These are phyloP conservation scores for Gossypium rotundifolium DNA, from an alignment of 345 rosid species.

Conservation along the genomic window DNA sequence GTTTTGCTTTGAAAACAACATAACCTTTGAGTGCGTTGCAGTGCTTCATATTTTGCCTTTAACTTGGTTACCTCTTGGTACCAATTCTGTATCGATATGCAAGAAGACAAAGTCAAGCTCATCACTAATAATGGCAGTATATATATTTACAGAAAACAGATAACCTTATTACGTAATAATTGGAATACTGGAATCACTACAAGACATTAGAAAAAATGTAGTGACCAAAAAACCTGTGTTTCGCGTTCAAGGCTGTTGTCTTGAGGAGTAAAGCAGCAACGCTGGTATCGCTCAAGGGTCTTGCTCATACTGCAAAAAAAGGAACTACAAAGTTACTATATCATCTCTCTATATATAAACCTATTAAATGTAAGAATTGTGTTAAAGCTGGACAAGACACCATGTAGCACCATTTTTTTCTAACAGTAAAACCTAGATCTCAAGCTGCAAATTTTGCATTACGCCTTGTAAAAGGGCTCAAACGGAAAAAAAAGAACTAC, in stretches of 20 bases:
- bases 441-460: neutral
- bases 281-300: constrained; percentile 73
- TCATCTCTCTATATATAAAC: neutral
- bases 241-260: constrained; percentile 51
- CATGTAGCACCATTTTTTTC: neutral
- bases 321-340: neutral
- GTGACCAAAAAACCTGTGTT: constrained; percentile 46
- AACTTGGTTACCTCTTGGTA: constrained; percentile 66
- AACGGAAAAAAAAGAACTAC: too few species aligned
- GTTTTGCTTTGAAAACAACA: neutral
- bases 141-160: neutral
- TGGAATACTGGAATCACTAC: neutral
- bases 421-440: neutral
- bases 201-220: neutral
- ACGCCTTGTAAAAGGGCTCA: neutral
- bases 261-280: constrained; percentile 51
- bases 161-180: neutral
- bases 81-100: constrained; percentile 49
- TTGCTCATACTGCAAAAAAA: constrained; percentile 34
- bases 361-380: too few species aligned
- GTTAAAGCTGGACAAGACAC: too few species aligned
- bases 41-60: constrained; percentile 72
- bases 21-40: constrained; percentile 79
- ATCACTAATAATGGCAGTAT: neutral
- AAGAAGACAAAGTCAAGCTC: neutral